phyloP scores from a whole-genome alignment of 225 moss, liverwort and hornwort species.

The Pleurozium schreberi region DNA sequence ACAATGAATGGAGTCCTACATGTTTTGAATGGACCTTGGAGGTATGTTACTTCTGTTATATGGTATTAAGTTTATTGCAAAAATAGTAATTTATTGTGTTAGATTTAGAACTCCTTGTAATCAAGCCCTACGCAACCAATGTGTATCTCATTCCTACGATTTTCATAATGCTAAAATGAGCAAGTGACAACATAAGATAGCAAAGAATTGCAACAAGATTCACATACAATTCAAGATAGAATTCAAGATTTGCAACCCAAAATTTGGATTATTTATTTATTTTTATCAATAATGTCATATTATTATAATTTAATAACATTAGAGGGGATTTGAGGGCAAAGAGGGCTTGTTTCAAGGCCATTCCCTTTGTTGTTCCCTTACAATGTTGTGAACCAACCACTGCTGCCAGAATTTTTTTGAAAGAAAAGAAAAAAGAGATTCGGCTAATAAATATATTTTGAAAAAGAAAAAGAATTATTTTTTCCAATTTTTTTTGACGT shows the following conservation, averaged over 20 bases:
- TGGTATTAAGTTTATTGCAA: neutral
- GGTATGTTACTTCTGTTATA: neutral
- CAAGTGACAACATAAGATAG: fast-evolving
- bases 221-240: neutral
- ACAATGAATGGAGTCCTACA: neutral
- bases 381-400: too few species aligned
- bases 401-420: too few species aligned
- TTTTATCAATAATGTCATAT: too few species aligned
- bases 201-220: neutral
- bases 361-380: too few species aligned
- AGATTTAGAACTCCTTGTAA: neutral
- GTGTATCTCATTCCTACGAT: neutral
- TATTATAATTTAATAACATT: neutral
- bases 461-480: too few species aligned
- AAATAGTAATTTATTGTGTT: neutral
- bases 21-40: neutral
- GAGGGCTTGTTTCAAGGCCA: too few species aligned
- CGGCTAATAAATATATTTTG: too few species aligned
- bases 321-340: too few species aligned
- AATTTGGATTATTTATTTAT: neutral
- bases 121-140: neutral
- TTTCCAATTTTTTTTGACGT: too few species aligned
- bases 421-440: too few species aligned
- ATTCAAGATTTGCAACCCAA: neutral
- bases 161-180: too few species aligned